phyloP scores from a whole-genome alignment of 176 grass and related monocot species.

The Chloris gayana region DNA sequence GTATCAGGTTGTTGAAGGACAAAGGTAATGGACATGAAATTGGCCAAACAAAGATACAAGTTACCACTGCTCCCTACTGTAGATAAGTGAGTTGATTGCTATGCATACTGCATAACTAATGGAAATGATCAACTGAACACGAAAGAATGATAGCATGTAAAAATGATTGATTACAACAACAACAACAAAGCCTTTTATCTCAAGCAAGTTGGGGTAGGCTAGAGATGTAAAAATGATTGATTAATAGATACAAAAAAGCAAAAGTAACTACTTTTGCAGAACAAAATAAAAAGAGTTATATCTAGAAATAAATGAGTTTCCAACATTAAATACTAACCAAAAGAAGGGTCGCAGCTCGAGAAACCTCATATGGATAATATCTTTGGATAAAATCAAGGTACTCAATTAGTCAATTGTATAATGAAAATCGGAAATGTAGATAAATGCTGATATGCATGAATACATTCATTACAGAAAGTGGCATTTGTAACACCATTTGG shows the following conservation, averaged over 20 bases:
- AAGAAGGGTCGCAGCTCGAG: slow-evolving; percentile 72
- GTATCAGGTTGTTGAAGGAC: background rate
- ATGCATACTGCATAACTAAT: slow-evolving; percentile 14
- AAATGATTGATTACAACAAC: slow-evolving; percentile 1
- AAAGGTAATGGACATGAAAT: background rate
- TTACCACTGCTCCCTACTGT: slow-evolving; percentile 16
- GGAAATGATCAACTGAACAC: slow-evolving; percentile 11
- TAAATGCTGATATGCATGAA: slow-evolving; percentile 1
- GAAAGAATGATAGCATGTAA: slow-evolving; percentile 14
- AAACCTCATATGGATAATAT: slow-evolving; percentile 93
- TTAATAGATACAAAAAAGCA: slow-evolving; percentile 1
- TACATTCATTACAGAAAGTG: slow-evolving; percentile 10
- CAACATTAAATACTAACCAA: slow-evolving; percentile 58
- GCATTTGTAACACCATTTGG: slow-evolving; percentile 19
- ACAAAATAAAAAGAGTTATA: background rate
- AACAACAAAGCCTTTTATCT: too few relatives aligned
- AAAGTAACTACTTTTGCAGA: slow-evolving; percentile 17
- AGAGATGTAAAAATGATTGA: too few relatives aligned
- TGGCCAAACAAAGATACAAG: slow-evolving; percentile 5
- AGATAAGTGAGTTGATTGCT: slow-evolving; percentile 2
- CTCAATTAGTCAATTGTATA: slow-evolving; percentile 37
- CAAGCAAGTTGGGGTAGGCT: too few relatives aligned
- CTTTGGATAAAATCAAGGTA: slow-evolving; percentile 70
- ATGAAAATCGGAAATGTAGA: background rate
- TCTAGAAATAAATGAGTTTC: slow-evolving; percentile 1